phyloP scores from a whole-genome alignment of 306 rosid species.

The Albizia julibrissin region DNA sequence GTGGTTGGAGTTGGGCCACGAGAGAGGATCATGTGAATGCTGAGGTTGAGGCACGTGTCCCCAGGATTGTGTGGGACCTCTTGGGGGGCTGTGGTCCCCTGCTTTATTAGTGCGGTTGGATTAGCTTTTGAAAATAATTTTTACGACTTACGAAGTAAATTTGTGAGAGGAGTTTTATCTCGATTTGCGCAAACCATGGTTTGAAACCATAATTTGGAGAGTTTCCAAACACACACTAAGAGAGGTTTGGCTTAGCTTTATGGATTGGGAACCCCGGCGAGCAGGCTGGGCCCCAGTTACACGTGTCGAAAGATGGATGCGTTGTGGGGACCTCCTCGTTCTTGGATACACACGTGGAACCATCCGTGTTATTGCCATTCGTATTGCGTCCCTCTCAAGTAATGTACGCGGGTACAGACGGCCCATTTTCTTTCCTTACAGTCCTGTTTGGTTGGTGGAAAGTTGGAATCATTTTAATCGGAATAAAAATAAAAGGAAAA shows the following conservation, averaged over 20 bases:
- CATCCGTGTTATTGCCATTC: not conserved
- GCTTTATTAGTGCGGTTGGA: not conserved
- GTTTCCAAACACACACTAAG: no score
- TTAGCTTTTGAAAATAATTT: no score
- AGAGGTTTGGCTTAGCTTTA: not conserved
- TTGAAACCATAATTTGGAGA: no score
- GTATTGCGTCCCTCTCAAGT: not conserved
- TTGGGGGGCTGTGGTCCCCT: conserved; percentile 29
- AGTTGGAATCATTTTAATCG: no score
- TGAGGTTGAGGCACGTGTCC: conserved; percentile 45
- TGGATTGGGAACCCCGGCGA: not conserved
- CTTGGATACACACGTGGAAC: conserved; percentile 21
- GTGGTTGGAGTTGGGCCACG: conserved; percentile 51
- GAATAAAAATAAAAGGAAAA: no score
- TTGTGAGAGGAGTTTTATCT: no score
- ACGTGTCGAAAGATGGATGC: conserved; percentile 20
- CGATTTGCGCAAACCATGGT: no score
- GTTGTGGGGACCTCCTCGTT: conserved; percentile 23
- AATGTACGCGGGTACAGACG: no score
- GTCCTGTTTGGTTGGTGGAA: not conserved
- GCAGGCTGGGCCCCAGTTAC: conserved; percentile 26
- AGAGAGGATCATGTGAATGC: conserved; percentile 36
- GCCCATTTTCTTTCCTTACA: no score
- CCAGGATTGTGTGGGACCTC: conserved; percentile 37
- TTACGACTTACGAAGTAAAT: no score